phyloP scores from a whole-genome alignment of 129 eudicot genomes.

The Flaveria bidentis region DNA sequence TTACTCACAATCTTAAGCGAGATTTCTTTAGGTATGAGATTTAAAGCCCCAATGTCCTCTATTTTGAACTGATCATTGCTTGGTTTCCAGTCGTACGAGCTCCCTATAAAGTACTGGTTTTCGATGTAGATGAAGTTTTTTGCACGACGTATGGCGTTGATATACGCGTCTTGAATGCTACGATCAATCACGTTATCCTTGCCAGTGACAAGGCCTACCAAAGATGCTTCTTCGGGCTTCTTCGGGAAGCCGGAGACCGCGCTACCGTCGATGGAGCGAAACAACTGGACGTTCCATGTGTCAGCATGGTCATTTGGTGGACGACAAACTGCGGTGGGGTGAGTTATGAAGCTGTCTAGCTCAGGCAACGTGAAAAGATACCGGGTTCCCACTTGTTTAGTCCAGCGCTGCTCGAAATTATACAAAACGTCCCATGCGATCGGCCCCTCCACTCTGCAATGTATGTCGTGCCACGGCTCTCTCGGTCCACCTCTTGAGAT shows the following conservation, averaged over 20 bases:
- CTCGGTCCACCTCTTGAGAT: constrained; percentile 81
- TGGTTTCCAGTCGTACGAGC: constrained; percentile 71
- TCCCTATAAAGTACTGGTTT: constrained; percentile 85
- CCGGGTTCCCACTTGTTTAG: constrained; percentile 56
- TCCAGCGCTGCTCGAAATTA: constrained; percentile 90
- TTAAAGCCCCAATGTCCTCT: constrained; percentile 71
- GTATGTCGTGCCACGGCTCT: constrained; percentile 98
- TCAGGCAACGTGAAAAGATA: constrained; percentile 41
- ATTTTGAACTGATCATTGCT: constrained; percentile 42
- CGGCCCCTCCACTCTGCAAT: constrained; percentile 77
- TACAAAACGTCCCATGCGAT: constrained; percentile 89
- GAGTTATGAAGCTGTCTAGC: constrained; percentile 41
- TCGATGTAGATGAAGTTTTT: constrained; percentile 81
- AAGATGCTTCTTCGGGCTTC: constrained; percentile 52
- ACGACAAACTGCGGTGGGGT: constrained; percentile 36
- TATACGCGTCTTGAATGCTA: constrained; percentile 89
- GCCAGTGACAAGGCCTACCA: constrained; percentile 61
- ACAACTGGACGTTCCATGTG: constrained; percentile 77
- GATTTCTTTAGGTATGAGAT: constrained; percentile 82
- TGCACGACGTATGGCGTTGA: constrained; percentile 80
- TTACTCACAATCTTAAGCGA: constrained; percentile 75
- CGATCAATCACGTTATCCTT: constrained; percentile 71
- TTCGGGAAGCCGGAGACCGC: constrained; percentile 57
- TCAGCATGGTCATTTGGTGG: constrained; percentile 34
- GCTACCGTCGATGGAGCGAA: constrained; percentile 83